These are phyloP conservation scores for Phanerochaete carnosa DNA, from an alignment of 768 basidiomycete species.

Conservation along the genomic window DNA sequence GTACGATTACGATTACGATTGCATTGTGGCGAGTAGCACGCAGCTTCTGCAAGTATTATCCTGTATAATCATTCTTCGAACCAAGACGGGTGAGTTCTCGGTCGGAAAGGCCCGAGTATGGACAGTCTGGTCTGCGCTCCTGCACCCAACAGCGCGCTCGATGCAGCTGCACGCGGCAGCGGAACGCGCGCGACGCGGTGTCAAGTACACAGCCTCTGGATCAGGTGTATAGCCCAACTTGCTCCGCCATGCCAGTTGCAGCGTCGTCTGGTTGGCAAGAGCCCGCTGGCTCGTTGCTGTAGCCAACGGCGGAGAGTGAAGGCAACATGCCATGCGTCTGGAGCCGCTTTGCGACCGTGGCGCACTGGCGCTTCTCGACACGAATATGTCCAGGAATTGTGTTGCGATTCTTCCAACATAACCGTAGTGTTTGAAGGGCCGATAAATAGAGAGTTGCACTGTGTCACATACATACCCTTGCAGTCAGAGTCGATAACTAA, in stretches of 20 bases:
- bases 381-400: not conserved
- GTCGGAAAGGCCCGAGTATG: not conserved
- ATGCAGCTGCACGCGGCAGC: not conserved
- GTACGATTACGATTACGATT: not conserved
- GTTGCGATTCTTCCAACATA: not conserved
- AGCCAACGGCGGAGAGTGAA: not conserved
- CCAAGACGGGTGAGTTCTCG: not conserved
- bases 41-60: not conserved
- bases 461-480: not conserved
- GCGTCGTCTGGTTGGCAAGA: not conserved
- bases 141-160: no score
- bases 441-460: not conserved
- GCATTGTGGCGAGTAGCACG: not conserved
- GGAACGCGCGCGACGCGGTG: slow-evolving; percentile 4
- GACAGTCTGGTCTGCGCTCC: no score
- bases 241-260: not conserved
- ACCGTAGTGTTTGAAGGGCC: not conserved
- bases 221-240: not conserved
- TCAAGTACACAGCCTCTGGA: slow-evolving; percentile 1
- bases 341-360: slow-evolving; percentile 7
- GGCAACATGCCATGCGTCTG: not conserved
- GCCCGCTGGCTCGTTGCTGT: no score
- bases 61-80: not conserved
- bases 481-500: not conserved
- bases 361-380: not conserved